Evolutionary conservation across 2,329 filamentous ascomycete species (phyloP).

Genomic region (Rhynchosporium graminicola): DNA sequence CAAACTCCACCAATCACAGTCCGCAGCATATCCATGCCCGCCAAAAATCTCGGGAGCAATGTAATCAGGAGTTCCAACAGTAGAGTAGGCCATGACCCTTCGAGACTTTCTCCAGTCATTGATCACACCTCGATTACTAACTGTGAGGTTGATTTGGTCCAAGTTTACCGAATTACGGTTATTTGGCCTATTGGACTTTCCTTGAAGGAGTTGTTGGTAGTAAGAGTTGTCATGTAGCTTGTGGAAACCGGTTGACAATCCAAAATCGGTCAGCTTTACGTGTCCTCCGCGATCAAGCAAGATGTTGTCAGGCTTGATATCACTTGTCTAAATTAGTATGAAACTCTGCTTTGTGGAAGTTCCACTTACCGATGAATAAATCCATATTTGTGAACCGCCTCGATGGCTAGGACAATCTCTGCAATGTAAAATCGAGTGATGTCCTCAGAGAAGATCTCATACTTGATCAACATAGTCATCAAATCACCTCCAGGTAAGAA

Average conservation of each 20-base stretch:
- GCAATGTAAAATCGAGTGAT: conserved; percentile 99
- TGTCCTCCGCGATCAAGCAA: conserved; percentile 92
- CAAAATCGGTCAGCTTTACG: conserved; percentile 98
- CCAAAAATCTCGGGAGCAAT: conserved; percentile 99
- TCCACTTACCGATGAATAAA: conserved; percentile 89
- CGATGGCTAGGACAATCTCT: conserved; percentile 96
- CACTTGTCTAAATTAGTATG: conserved; percentile 54
- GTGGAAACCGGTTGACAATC: conserved; percentile 95
- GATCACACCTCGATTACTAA: conserved; percentile 96
- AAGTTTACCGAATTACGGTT: conserved; percentile 94
- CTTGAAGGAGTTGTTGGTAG: conserved; percentile 93
- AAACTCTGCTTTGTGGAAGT: background rate
- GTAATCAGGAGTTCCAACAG: conserved; percentile 96
- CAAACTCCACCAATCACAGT: conserved; percentile 99
- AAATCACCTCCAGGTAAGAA: conserved; percentile 96
- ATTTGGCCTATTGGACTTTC: conserved; percentile 66
- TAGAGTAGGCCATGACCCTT: conserved; percentile 95
- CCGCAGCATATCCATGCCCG: conserved; percentile 91
- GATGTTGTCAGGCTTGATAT: conserved; percentile 99
- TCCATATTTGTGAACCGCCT: conserved; percentile 95
- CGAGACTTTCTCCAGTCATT: conserved; percentile 98
- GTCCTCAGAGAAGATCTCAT: conserved; percentile 98
- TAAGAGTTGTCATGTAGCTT: conserved; percentile 98
- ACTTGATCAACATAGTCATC: conserved; percentile 99
- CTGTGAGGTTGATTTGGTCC: conserved; percentile 96